A percentile compares a stretch with the other conserved stretches of the same genome.
Evolutionary conservation across 768 basidiomycete species (phyloP).

Genomic region (Gloeophyllum trabeum): DNA sequence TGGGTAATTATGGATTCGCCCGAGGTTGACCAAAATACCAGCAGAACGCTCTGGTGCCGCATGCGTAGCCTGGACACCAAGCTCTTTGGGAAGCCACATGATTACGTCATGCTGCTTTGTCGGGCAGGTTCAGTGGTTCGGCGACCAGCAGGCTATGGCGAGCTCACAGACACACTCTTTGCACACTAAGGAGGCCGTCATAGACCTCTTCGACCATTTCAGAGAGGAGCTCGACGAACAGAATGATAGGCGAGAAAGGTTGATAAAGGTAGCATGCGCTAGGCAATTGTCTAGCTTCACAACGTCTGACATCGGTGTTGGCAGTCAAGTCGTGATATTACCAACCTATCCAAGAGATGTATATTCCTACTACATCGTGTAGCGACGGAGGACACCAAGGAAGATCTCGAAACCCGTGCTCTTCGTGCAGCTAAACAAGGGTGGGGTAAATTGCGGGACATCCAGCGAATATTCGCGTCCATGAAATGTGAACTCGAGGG

Average conservation of each 20-base stretch:
- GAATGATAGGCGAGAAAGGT: constrained; percentile 79
- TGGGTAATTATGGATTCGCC: too few relatives aligned
- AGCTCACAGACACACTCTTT: background rate
- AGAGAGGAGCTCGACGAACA: constrained; percentile 68
- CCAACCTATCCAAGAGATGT: constrained; percentile 83
- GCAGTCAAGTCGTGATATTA: constrained; percentile 79
- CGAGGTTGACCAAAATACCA: too few relatives aligned
- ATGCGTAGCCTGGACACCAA: too few relatives aligned
- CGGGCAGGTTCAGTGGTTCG: background rate
- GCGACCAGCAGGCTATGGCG: background rate
- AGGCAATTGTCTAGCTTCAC: background rate
- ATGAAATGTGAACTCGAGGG: constrained; percentile 53
- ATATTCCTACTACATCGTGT: constrained; percentile 89
- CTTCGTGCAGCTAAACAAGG: constrained; percentile 38
- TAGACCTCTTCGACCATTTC: constrained; percentile 44
- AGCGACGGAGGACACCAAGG: constrained; percentile 27
- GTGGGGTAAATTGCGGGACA: constrained; percentile 52
- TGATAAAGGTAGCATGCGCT: constrained; percentile 62
- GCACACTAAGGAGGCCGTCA: constrained; percentile 10
- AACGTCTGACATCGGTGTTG: background rate
- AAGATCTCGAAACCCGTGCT: constrained; percentile 21
- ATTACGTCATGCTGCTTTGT: too few relatives aligned
- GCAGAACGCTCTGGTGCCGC: too few relatives aligned
- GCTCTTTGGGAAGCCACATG: too few relatives aligned
- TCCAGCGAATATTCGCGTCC: constrained; percentile 49